Percentiles rank a stretch among this genome's conserved stretches.
phyloP scores from a whole-genome alignment of 768 basidiomycete genomes.

The Scleroderma citrinum region DNA sequence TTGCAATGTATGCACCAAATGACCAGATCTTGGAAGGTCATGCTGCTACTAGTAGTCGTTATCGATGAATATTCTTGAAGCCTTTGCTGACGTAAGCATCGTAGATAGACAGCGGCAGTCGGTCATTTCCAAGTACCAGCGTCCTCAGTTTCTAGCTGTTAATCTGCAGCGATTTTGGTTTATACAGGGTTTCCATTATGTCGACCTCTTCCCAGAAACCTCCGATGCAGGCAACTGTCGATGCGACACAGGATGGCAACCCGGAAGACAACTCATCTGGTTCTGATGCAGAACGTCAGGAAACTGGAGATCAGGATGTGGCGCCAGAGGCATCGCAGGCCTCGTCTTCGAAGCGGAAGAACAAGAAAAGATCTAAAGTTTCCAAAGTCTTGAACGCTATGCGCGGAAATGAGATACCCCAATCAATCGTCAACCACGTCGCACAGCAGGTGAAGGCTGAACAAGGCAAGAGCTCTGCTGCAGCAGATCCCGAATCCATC shows the following conservation, averaged over 20 bases:
- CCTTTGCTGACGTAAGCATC: no score
- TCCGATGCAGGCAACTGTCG: constrained; percentile 37
- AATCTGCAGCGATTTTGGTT: background rate
- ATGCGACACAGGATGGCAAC: constrained; percentile 31
- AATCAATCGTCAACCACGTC: constrained; percentile 61
- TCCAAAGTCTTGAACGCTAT: constrained; percentile 46
- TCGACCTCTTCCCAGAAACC: constrained; percentile 35
- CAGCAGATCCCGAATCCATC: constrained; percentile 60
- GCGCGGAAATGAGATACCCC: constrained; percentile 47
- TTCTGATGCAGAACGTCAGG: constrained; percentile 25
- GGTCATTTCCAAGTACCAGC: no score
- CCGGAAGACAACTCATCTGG: constrained; percentile 27
- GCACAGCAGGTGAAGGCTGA: constrained; percentile 61
- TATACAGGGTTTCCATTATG: constrained; percentile 6
- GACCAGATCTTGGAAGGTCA: no score
- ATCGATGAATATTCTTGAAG: no score
- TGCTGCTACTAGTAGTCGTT: no score
- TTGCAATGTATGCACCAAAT: no score
- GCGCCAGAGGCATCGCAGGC: constrained; percentile 16
- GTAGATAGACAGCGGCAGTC: no score
- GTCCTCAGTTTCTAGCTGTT: background rate
- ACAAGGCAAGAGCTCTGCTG: constrained; percentile 36
- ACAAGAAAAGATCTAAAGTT: constrained; percentile 83
- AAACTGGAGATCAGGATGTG: constrained; percentile 7
- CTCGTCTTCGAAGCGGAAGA: constrained; percentile 59